These are phyloP conservation scores for Saccharomyces paradoxus DNA, from an alignment of 805 yeast species.

Conservation along the genomic window DNA sequence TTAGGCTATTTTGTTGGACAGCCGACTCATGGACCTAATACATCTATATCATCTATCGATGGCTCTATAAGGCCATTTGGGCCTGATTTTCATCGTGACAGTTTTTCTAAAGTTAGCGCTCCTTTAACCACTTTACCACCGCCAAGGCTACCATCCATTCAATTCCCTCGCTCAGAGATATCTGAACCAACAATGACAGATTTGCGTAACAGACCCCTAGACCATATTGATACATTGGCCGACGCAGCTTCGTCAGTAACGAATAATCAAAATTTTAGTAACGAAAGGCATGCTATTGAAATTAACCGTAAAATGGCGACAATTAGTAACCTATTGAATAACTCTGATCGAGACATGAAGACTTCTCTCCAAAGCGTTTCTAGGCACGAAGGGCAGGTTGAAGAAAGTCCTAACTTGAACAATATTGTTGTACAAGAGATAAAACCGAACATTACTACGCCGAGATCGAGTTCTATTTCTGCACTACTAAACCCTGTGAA, in stretches of 20 bases:
- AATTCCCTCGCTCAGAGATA: constrained; percentile 8
- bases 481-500: constrained; percentile 9
- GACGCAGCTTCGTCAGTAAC: neutral
- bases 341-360: neutral
- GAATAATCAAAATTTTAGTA: neutral
- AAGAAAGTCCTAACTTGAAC: constrained; percentile 2
- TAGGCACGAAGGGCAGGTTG: neutral
- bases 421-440: constrained; percentile 9
- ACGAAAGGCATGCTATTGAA: neutral
- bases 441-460: constrained; percentile 3
- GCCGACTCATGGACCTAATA: neutral
- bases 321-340: neutral
- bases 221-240: neutral
- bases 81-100: constrained; percentile 13
- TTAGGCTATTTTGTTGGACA: constrained; percentile 18
- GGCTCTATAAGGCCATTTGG: constrained; percentile 9
- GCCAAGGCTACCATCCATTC: constrained; percentile 29
- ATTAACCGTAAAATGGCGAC: neutral
- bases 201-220: neutral
- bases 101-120: constrained; percentile 16
- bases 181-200: neutral
- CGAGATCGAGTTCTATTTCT: constrained; percentile 10
- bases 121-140: constrained; percentile 24
- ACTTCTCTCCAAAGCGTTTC: neutral
- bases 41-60: neutral